Percentiles rank a stretch among this genome's conserved stretches.
Conservation (phyloP, 2,329 filamentous ascomycete genomes). For the Phaeosphaeriaceae sp. region DNA sequence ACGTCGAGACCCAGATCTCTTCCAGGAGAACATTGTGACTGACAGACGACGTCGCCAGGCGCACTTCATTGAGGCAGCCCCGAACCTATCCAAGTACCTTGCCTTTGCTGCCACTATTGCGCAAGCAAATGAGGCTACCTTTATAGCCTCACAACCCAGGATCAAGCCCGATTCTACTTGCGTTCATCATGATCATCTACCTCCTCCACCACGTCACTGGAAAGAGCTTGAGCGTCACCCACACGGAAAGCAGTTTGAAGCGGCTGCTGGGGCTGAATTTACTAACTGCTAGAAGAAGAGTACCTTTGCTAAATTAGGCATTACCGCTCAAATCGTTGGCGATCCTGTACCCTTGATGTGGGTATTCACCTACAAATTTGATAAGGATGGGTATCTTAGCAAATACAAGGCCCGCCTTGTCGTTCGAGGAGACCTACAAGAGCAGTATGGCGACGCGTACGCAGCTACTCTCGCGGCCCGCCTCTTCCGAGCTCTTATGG, state of each 20-base stretch:
- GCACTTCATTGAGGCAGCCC: background rate
- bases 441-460: constrained; percentile 1
- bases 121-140: constrained; percentile 2
- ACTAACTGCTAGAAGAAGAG: constrained; percentile 2
- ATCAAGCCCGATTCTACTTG: constrained; percentile 1
- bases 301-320: constrained; percentile 1
- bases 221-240: constrained; percentile 1
- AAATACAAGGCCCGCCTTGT: too few species aligned
- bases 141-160: constrained; percentile 1
- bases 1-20: constrained; percentile 2
- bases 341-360: background rate
- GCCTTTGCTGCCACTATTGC: constrained; percentile 4
- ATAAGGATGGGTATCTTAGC: too few species aligned
- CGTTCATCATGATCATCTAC: constrained; percentile 2
- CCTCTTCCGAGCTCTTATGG: background rate
- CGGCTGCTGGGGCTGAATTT: background rate
- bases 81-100: constrained; percentile 1
- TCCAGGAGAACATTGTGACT: constrained; percentile 2
- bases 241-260: constrained; percentile 1
- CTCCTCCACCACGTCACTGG: constrained; percentile 1
- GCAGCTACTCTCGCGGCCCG: constrained; percentile 2
- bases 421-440: background rate
- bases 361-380: too few species aligned
- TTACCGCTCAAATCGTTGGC: background rate
- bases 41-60: background rate